Conservation (phyloP, 2,329 filamentous ascomycete species). For the Diaporthe ilicicola region DNA sequence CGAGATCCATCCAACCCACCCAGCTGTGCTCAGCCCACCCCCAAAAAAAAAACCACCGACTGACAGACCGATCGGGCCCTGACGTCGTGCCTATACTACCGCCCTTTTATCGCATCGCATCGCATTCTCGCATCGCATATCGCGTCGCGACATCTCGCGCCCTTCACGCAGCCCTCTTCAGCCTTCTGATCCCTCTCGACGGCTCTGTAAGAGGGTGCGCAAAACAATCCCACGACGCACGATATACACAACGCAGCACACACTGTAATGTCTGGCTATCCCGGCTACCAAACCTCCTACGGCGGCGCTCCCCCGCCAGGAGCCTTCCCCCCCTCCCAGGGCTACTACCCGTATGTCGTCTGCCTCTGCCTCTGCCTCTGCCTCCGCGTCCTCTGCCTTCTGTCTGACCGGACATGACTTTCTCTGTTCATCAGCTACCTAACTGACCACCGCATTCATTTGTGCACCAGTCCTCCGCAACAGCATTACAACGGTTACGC, state of each 20-base stretch:
- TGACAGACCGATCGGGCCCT: not conserved
- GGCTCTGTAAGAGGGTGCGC: slow-evolving; percentile 25
- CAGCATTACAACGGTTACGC: slow-evolving; percentile 59
- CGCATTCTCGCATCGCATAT: slow-evolving; percentile 1
- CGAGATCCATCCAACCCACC: slow-evolving; percentile 11
- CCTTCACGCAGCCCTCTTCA: not conserved
- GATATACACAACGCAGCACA: not conserved
- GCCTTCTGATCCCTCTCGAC: slow-evolving; percentile 4
- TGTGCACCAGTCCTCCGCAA: slow-evolving; percentile 46
- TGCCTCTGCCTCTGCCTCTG: not conserved
- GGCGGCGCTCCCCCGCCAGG: slow-evolving; percentile 31
- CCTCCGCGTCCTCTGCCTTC: not conserved
- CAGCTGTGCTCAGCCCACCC: slow-evolving; percentile 7
- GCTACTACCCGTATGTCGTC: slow-evolving; percentile 34
- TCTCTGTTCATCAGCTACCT: slow-evolving; percentile 31
- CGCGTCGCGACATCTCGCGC: slow-evolving; percentile 22
- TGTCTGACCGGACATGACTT: not conserved
- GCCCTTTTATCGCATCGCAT: slow-evolving; percentile 25
- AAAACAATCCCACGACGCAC: not conserved
- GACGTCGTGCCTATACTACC: slow-evolving; percentile 9
- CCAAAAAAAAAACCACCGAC: not conserved
- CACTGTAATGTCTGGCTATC: slow-evolving; percentile 69
- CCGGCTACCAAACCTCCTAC: slow-evolving; percentile 53
- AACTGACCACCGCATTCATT: slow-evolving; percentile 13
- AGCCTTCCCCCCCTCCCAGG: slow-evolving; percentile 32